Evolutionary conservation across 306 rosid species (phyloP).

Genomic region (Citrullus mucosospermus): DNA sequence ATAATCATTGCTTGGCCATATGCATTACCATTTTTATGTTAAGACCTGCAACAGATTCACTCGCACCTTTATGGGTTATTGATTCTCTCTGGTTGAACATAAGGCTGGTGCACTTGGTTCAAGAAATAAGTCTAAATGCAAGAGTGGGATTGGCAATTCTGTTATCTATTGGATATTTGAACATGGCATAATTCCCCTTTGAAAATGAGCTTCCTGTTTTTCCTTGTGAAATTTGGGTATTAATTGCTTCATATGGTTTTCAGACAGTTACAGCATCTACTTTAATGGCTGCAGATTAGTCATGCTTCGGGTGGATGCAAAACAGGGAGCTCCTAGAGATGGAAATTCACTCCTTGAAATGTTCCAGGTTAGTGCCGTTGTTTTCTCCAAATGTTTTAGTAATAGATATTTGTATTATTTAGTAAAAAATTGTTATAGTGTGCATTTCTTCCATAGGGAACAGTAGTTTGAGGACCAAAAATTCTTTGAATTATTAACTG

Average conservation of each 20-base stretch:
- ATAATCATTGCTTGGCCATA: not conserved
- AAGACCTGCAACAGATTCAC: not conserved
- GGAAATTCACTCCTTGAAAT: conserved; percentile 86
- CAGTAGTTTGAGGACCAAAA: not conserved
- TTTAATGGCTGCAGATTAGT: conserved; percentile 49
- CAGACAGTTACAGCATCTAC: not conserved
- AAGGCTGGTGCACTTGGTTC: not conserved
- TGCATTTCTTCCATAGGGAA: not conserved
- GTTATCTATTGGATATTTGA: not conserved
- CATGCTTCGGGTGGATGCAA: conserved; percentile 96
- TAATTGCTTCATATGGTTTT: not conserved
- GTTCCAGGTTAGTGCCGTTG: conserved; percentile 41
- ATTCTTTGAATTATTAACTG: not conserved
- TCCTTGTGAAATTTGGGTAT: not conserved
- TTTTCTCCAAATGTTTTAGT: not conserved
- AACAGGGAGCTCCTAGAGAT: conserved; percentile 88
- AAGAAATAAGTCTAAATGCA: not conserved
- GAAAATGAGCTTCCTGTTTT: not conserved
- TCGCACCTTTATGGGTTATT: not conserved
- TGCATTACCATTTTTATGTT: not conserved
- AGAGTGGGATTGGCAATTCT: not conserved
- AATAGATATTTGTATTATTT: not conserved
- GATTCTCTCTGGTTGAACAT: not conserved
- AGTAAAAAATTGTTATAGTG: not conserved
- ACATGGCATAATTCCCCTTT: not conserved